These are phyloP conservation scores for Phialocephala sp. DNA, from an alignment of 2,329 filamentous ascomycete species.

Conservation along the genomic window DNA sequence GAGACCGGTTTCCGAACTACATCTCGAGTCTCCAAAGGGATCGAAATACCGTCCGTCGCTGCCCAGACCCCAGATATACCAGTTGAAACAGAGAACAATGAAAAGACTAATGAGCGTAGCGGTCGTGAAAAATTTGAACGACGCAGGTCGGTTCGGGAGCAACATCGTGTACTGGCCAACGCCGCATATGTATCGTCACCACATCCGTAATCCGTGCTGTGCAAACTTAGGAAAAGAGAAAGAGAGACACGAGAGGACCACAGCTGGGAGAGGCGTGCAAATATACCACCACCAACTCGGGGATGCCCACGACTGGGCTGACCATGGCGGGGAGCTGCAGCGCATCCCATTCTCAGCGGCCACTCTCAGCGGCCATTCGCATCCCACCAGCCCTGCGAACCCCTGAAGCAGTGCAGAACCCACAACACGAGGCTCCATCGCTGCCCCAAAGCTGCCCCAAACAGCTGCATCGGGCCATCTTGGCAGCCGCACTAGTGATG, in stretches of 20 bases:
- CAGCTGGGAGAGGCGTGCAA: not conserved
- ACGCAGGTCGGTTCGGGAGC: not conserved
- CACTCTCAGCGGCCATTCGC: not conserved
- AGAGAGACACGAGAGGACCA: not conserved
- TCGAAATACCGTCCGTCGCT: not conserved
- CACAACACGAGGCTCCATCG: slow-evolving; percentile 1
- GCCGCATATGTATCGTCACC: not conserved
- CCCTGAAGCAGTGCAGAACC: not conserved
- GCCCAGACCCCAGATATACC: slow-evolving; percentile 6
- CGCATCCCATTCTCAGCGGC: not conserved
- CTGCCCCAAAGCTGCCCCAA: too few relatives aligned
- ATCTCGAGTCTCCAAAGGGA: slow-evolving; percentile 1
- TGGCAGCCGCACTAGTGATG: too few relatives aligned
- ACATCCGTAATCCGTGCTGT: not conserved
- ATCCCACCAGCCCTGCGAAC: not conserved
- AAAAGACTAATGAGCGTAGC: slow-evolving; percentile 1
- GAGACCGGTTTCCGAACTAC: not conserved
- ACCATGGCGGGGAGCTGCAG: not conserved
- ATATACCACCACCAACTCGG: slow-evolving; percentile 4
- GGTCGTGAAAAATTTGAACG: slow-evolving; percentile 1
- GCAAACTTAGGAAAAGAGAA: not conserved
- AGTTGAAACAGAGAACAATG: slow-evolving; percentile 5
- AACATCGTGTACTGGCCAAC: slow-evolving; percentile 5
- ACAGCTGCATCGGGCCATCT: not conserved
- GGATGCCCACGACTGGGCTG: not conserved